Conservation (phyloP, 306 rosid genomes). For the Albizia julibrissin region DNA sequence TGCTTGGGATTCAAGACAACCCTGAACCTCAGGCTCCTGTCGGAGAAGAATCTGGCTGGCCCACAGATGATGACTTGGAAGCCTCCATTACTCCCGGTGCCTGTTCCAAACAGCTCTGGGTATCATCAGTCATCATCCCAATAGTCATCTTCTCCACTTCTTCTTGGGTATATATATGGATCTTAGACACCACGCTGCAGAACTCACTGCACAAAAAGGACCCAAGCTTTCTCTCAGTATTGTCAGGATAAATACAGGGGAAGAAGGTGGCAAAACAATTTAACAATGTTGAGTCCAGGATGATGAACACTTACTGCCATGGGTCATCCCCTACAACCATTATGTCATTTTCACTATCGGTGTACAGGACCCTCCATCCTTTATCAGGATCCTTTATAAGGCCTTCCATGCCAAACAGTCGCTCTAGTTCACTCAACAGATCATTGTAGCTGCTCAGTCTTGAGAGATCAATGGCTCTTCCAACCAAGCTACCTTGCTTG, state of each 20-base stretch:
- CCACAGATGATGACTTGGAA: constrained; percentile 89
- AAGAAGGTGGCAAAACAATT: constrained; percentile 27
- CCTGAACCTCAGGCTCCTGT: constrained; percentile 55
- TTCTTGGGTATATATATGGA: constrained; percentile 79
- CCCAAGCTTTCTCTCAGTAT: constrained; percentile 16
- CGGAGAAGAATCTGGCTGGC: constrained; percentile 89
- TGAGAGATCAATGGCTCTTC: constrained; percentile 96
- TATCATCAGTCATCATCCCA: constrained; percentile 76
- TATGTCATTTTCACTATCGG: constrained; percentile 93
- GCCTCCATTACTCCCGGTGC: constrained; percentile 65
- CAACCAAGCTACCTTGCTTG: constrained; percentile 98
- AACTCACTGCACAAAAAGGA: constrained; percentile 72
- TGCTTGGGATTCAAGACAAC: constrained; percentile 19
- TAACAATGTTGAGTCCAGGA: constrained; percentile 24
- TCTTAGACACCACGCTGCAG: constrained; percentile 77
- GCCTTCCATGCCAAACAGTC: constrained; percentile 94
- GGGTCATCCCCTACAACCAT: constrained; percentile 98
- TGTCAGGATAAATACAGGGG: constrained; percentile 3
- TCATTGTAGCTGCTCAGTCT: constrained; percentile 77
- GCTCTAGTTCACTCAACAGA: constrained; percentile 80
- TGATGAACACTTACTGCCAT: constrained; percentile 74
- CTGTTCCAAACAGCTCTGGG: constrained; percentile 88
- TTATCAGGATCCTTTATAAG: constrained; percentile 73
- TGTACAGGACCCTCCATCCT: constrained; percentile 90
- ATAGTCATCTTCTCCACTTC: constrained; percentile 96